Base-by-base conservation (phyloP, 2,329 filamentous ascomycete genomes). In the Ophiocordyceps camponoti-saundersi region DNA sequence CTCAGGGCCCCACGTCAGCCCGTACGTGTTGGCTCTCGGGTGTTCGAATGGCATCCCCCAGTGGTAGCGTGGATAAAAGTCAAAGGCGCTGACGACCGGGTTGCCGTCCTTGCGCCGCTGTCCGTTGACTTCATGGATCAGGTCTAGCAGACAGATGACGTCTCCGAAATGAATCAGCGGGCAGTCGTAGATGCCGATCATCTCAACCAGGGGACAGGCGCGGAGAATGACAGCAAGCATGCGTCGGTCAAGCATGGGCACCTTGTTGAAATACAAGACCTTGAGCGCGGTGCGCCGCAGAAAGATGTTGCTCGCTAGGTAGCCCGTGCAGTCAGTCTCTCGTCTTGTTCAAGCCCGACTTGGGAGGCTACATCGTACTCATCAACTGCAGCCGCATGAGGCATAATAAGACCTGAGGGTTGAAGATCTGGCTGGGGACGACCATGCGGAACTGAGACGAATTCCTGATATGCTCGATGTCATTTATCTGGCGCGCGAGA, bases 81-180 rank as follows among this genome's bases (percentile, higher is more conserved):
- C 63, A 2, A 66, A 51, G 0, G 49, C 50, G 3, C 49, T 36
- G 20, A 66, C 57, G 0, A 42, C 22, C 0, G 57, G 48, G 3
- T 49, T 22, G 0, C 29, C 32, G 2, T 45, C 13, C 3, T 46
- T 21, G 5, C 46, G 46, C 0, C 63, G 56, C 3, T 51, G 41
- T 13, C 34, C 7, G 42, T 66, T 66, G 42, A 66, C 51, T 42
- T 65, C 61, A 30, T 59, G 46, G 20, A 66, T 62, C 2, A 65
- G 48, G 45, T 66, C 62, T 1, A 66, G 51, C 0, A 66, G 46
- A 12, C 51, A 54, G 1, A 62, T 45, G 0, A 63, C 47, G 21
- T 66, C 63, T 11, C 61, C 63, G n/a, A 63, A 54, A 26, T 65
- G 59, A 5, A 66, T 51, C 1, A 65, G 48, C 0, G 61, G 61